Evolutionary conservation across 2,329 filamentous ascomycete genomes (phyloP).

Genomic region (Trichocomaceae sp.): DNA sequence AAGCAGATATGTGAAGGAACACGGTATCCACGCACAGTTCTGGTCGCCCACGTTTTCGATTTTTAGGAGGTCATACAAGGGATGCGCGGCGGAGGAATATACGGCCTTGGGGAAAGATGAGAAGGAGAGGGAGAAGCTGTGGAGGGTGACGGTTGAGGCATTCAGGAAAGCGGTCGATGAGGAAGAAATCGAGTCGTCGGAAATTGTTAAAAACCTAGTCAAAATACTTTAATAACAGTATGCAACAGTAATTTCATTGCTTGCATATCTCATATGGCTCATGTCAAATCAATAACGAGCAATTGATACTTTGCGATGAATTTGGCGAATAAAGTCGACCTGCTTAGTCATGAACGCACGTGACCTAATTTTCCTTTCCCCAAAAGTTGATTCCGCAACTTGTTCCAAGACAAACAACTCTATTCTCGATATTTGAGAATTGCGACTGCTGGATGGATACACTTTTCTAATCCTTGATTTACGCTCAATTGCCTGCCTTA

Average conservation of each 20-base stretch:
- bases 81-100: slow-evolving; percentile 8
- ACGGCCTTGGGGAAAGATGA: slow-evolving; percentile 8
- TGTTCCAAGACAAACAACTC: neutral
- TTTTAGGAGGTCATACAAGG: slow-evolving; percentile 5
- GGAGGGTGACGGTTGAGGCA: slow-evolving; percentile 6
- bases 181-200: slow-evolving; percentile 7
- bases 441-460: neutral
- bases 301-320: too few relatives aligned
- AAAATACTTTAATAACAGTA: neutral
- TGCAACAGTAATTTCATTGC: too few relatives aligned
- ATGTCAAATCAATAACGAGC: too few relatives aligned
- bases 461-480: neutral
- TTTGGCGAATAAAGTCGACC: too few relatives aligned
- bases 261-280: too few relatives aligned
- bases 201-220: slow-evolving; percentile 3
- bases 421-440: neutral
- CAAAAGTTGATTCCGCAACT: slow-evolving; percentile 5
- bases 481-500: neutral
- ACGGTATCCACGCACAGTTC: neutral
- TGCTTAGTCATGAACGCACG: slow-evolving; percentile 5
- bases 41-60: slow-evolving; percentile 8
- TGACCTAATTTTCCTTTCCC: neutral
- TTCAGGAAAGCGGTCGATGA: slow-evolving; percentile 9
- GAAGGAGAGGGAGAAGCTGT: slow-evolving; percentile 6
- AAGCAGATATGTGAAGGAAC: slow-evolving; percentile 3